These are phyloP conservation scores for Hortiboletus flavorubellus DNA, from an alignment of 768 basidiomycete species.

Conservation along the genomic window DNA sequence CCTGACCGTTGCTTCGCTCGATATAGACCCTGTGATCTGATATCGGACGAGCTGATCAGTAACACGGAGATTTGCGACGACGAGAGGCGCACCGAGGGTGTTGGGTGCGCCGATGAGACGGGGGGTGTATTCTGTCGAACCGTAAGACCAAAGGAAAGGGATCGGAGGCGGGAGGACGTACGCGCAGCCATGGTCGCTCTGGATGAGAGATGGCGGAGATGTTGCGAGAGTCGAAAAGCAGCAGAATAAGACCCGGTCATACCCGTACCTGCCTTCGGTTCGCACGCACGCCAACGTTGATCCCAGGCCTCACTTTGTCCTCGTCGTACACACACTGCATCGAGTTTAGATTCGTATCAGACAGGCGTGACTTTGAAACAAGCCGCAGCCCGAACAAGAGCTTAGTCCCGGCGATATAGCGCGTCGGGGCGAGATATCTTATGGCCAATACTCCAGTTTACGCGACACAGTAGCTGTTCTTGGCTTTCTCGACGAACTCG, in stretches of 20 bases:
- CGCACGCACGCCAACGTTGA: not conserved
- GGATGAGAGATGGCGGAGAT: slow-evolving; percentile 56
- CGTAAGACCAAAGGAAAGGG: slow-evolving; percentile 3
- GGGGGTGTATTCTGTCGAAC: slow-evolving; percentile 56
- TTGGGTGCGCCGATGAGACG: slow-evolving; percentile 86
- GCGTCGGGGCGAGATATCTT: slow-evolving; percentile 31
- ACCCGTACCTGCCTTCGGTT: slow-evolving; percentile 7
- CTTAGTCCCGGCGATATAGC: slow-evolving; percentile 55
- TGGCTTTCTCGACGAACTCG: slow-evolving; percentile 50
- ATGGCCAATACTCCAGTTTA: slow-evolving; percentile 53
- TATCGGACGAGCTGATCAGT: slow-evolving; percentile 23
- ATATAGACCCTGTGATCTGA: slow-evolving; percentile 94
- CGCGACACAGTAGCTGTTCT: slow-evolving; percentile 68
- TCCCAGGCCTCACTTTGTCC: too few species aligned
- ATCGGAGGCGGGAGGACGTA: slow-evolving; percentile 9
- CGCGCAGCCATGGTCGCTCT: slow-evolving; percentile 41
- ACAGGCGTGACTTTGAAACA: slow-evolving; percentile 37
- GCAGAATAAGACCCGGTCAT: slow-evolving; percentile 26
- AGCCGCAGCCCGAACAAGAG: slow-evolving; percentile 36
- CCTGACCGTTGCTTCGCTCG: slow-evolving; percentile 76
- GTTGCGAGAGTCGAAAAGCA: slow-evolving; percentile 54
- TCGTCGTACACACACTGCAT: slow-evolving; percentile 49
- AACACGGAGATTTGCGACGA: slow-evolving; percentile 4
- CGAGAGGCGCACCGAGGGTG: slow-evolving; percentile 72
- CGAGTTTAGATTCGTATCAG: slow-evolving; percentile 55